A percentile compares a stretch with the other conserved stretches of the same genome.
phyloP scores from a whole-genome alignment of 2,329 filamentous ascomycete species.

The Hypomyces perniciosus region DNA sequence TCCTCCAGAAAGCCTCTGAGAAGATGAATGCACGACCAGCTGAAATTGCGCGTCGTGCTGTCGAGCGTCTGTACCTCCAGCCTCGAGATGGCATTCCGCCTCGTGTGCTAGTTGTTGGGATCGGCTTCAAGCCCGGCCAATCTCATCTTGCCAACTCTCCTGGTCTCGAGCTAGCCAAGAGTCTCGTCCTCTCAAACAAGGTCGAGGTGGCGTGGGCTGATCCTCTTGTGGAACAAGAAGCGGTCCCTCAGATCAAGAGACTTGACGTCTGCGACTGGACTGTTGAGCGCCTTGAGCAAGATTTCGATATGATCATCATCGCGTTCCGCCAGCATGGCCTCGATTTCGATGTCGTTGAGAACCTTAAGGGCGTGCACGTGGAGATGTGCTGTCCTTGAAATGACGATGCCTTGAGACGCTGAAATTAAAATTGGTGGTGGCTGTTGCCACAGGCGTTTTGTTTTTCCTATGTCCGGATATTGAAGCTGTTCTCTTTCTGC shows the following conservation, averaged over 20 bases:
- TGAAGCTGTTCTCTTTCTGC: too few relatives aligned
- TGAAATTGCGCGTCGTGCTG: constrained; percentile 30
- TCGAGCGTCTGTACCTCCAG: constrained; percentile 24
- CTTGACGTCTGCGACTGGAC: constrained; percentile 35
- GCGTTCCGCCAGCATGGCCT: constrained; percentile 37
- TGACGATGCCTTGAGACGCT: not conserved
- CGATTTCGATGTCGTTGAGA: constrained; percentile 33
- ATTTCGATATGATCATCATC: constrained; percentile 40
- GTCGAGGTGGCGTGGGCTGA: constrained; percentile 40
- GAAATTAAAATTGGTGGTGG: not conserved
- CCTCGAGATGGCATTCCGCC: constrained; percentile 14
- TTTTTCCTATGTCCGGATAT: too few relatives aligned
- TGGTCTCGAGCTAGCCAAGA: constrained; percentile 36
- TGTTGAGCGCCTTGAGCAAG: constrained; percentile 25
- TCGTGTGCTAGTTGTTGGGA: constrained; percentile 38
- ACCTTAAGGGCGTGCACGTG: constrained; percentile 29
- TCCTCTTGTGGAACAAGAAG: constrained; percentile 36
- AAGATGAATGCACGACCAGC: constrained; percentile 39
- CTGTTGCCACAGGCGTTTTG: not conserved
- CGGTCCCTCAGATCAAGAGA: constrained; percentile 34
- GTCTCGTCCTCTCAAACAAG: constrained; percentile 28
- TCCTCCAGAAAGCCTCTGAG: constrained; percentile 39
- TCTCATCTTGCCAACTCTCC: constrained; percentile 43
- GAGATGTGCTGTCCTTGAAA: constrained; percentile 33
- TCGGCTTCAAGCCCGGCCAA: constrained; percentile 47